Evolutionary conservation across 352 stramenopile genomes (phyloP), one percentile per base, ranked within the genome.

Genomic region (Globisporangium sylvaticum): DNA sequence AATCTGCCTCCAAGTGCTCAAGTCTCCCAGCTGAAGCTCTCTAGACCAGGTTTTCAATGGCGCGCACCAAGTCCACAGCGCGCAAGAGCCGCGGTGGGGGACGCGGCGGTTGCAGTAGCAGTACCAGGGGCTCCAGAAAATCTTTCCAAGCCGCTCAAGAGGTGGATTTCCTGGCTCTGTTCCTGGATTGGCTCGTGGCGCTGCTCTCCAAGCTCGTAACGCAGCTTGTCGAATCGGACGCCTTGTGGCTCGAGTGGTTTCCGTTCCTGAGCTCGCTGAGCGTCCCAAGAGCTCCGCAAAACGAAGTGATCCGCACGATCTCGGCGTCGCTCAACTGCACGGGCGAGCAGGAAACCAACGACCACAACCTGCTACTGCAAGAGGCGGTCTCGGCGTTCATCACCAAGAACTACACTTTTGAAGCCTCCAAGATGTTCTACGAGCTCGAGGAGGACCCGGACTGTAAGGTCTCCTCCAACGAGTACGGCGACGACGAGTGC

Each of bases 351-450:
- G 18, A 65, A n/a, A n/a, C 59, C 1, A 65, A 67, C 37, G 27
- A 58, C n/a, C 54, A 44, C 24, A 69, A 69, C 25, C 14, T 62
- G 25, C 6, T 69, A 20, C 44, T 69, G 20, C 64, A 69, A 27
- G 31, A 64, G 2, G 64, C 64, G 10, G 48, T 69, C 1, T 60
- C 64, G 3, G 31, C 37, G 56, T 69, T 54, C 20, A 61, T 69
- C 18, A 12, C 20, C 3, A 44, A 59, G 22, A 31, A 58, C 55
- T 54, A 57, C 3, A 32, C n/a, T 0, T 60, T 64, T 7, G 12
- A 58, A 12, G 15, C 29, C 20, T 37, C 50, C 37, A 50, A 54
- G 15, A 61, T 61, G 50, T 55, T 58, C 32, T 64, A 64, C 34
- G 64, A 64, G 20, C 58, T 69, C 15, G 27, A 53, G 5, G 39